Evolutionary conservation across 352 stramenopile genomes (phyloP).

Genomic region (Paralagenidium karlingii): DNA sequence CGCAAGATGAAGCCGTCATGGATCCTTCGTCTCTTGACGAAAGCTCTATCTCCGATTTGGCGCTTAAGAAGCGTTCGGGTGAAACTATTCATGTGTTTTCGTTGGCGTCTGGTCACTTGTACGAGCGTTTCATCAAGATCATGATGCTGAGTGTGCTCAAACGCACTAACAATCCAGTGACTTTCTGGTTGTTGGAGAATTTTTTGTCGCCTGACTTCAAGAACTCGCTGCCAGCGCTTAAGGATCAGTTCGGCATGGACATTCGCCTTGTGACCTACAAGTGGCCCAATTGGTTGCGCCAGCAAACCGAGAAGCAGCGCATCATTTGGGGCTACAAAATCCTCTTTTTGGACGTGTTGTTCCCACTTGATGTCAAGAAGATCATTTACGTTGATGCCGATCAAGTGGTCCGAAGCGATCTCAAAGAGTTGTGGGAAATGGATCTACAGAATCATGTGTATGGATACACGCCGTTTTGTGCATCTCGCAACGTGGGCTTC

Average conservation of each 20-base stretch:
- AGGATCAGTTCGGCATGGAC: constrained; percentile 90
- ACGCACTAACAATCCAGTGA: constrained; percentile 93
- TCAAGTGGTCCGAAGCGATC: constrained; percentile 96
- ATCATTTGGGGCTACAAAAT: constrained; percentile 99
- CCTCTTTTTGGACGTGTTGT: constrained; percentile 99
- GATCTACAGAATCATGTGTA: constrained; percentile 95
- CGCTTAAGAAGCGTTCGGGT: constrained; percentile 30
- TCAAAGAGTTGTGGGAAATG: constrained; percentile 98
- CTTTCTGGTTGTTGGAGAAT: constrained; percentile 99
- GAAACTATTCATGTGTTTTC: constrained; percentile 99
- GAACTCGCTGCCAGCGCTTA: constrained; percentile 84
- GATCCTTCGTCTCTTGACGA: constrained; percentile 3
- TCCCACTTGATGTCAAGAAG: constrained; percentile 97
- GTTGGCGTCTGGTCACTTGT: constrained; percentile 93
- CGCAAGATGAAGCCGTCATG: constrained; percentile 8
- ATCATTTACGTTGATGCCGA: constrained; percentile 99
- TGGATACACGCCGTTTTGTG: constrained; percentile 98
- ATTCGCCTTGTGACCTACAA: constrained; percentile 99
- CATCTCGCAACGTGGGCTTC: constrained; percentile 94
- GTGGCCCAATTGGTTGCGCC: constrained; percentile 97
- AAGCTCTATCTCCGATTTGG: constrained; percentile 6
- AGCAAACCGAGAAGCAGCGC: constrained; percentile 98
- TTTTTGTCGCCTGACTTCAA: constrained; percentile 99
- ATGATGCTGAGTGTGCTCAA: constrained; percentile 99
- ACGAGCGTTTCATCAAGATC: constrained; percentile 99